phyloP scores from a whole-genome alignment of 768 basidiomycete genomes.

The Mycena leptocephala region DNA sequence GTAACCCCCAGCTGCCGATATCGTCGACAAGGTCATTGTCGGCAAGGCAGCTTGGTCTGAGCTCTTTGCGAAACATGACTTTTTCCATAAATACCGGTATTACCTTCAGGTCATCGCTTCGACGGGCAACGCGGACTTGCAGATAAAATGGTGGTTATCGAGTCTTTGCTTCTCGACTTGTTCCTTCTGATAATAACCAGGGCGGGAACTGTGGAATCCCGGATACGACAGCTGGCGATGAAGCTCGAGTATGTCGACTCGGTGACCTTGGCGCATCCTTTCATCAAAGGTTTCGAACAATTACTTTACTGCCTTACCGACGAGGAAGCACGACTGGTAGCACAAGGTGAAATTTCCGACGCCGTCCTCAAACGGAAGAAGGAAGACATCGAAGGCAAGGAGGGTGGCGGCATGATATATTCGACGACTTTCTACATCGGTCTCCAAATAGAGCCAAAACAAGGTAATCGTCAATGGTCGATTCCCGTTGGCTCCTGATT shows the following conservation, averaged over 20 bases:
- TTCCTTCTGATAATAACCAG: constrained; percentile 43
- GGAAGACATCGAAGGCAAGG: constrained; percentile 84
- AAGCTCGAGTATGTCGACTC: constrained; percentile 97
- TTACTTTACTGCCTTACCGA: constrained; percentile 87
- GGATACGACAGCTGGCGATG: constrained; percentile 96
- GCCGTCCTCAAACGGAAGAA: constrained; percentile 50
- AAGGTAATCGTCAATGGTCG: constrained; percentile 68
- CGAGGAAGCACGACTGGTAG: constrained; percentile 90
- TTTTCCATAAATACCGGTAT: constrained; percentile 97
- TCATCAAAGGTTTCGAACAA: constrained; percentile 94
- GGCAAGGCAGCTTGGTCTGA: constrained; percentile 93
- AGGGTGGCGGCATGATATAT: constrained; percentile 85
- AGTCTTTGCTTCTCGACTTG: not conserved
- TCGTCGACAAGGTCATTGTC: constrained; percentile 93
- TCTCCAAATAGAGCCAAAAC: constrained; percentile 90
- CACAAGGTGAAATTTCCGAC: constrained; percentile 77
- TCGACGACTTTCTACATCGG: constrained; percentile 99
- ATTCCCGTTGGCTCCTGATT: not conserved
- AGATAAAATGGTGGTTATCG: constrained; percentile 89
- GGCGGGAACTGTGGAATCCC: constrained; percentile 97
- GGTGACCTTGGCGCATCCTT: constrained; percentile 93
- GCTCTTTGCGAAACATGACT: constrained; percentile 95
- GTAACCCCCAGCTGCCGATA: constrained; percentile 82
- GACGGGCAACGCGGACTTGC: constrained; percentile 85
- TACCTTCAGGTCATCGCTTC: constrained; percentile 97